These are phyloP conservation scores for Mycena albidolilacea DNA, from an alignment of 768 basidiomycete species.

Conservation along the genomic window DNA sequence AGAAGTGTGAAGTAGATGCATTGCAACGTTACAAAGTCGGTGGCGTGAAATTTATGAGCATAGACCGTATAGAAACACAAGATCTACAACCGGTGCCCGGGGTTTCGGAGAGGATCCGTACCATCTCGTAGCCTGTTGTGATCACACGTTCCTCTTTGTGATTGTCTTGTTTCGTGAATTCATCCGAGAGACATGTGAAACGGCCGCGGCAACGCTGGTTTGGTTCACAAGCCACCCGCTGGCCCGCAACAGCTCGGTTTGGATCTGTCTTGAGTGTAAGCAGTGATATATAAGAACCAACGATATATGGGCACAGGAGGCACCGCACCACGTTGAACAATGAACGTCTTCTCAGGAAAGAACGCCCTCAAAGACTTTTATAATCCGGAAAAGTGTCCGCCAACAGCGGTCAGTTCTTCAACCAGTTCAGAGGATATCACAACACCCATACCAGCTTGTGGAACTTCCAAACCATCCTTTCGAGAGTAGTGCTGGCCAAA, in stretches of 20 bases:
- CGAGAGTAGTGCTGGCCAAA: no score
- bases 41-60: no score
- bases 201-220: neutral
- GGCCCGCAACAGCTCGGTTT: conserved; percentile 2
- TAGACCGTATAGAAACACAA: no score
- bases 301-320: neutral
- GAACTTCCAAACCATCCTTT: conserved; percentile 36
- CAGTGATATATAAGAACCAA: conserved; percentile 1
- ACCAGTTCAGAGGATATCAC: neutral
- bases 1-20: no score
- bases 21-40: no score
- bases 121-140: neutral
- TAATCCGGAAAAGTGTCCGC: conserved; percentile 26
- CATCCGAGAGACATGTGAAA: neutral
- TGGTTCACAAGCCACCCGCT: conserved; percentile 1
- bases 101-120: neutral
- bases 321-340: neutral
- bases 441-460: conserved; percentile 29
- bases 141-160: no score
- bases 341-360: conserved; percentile 29
- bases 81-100: no score
- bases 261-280: neutral
- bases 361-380: conserved; percentile 33
- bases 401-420: conserved; percentile 20
- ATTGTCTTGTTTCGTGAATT: no score